Evolutionary conservation across 2,329 filamentous ascomycete genomes (phyloP).

Genomic region (Fusarium coicis): DNA sequence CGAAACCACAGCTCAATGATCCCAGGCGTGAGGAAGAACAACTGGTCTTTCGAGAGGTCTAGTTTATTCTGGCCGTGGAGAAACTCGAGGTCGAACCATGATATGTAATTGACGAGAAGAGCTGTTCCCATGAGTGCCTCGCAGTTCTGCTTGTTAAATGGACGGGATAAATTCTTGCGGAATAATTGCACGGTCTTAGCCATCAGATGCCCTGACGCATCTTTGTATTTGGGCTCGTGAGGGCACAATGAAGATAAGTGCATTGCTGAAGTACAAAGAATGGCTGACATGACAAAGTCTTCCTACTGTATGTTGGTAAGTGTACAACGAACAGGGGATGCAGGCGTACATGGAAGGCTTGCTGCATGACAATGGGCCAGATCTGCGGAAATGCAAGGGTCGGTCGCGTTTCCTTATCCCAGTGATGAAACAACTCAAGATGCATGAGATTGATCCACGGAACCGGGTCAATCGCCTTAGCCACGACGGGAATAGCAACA

Average conservation of each 20-base stretch:
- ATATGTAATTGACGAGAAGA: neutral
- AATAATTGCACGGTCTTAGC: neutral
- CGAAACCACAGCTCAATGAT: neutral
- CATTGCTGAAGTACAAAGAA: neutral
- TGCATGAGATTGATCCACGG: neutral
- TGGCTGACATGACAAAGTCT: neutral
- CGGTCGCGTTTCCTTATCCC: neutral
- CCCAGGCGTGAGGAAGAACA: neutral
- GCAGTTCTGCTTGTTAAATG: neutral
- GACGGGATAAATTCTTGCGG: neutral
- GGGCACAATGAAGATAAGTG: neutral
- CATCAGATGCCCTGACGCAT: neutral
- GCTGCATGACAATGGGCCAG: neutral
- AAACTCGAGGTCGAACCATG: neutral
- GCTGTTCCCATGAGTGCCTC: neutral
- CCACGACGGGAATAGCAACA: neutral
- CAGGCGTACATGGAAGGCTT: neutral
- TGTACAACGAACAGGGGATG: no score
- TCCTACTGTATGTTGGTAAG: neutral
- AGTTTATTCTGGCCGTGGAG: neutral
- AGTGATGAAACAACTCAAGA: neutral
- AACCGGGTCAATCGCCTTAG: neutral
- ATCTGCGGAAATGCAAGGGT: neutral
- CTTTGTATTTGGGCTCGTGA: neutral
- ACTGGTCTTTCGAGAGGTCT: neutral